A percentile compares a stretch with the other conserved stretches of the same genome.
These are phyloP conservation scores for Lentinula raphanica DNA, from an alignment of 768 basidiomycete genomes.

Conservation along the genomic window DNA sequence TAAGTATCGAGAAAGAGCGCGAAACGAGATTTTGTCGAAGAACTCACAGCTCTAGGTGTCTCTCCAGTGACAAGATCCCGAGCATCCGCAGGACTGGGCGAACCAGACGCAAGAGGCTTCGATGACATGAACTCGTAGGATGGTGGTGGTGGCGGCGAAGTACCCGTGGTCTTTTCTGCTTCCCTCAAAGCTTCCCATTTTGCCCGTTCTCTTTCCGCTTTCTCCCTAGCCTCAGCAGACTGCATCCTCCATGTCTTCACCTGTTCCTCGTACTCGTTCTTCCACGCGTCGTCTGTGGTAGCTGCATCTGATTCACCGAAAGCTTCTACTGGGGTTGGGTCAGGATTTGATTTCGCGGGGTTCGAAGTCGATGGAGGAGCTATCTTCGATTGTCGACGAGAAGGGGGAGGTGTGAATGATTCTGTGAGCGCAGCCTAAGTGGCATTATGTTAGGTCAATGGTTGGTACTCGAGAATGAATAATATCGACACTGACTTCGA, in stretches of 20 bases:
- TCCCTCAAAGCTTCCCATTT: conserved; percentile 67
- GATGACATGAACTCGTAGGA: conserved; percentile 4
- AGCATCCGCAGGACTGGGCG: conserved; percentile 35
- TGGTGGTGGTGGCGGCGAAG: conserved; percentile 12
- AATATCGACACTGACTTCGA: conserved; percentile 13
- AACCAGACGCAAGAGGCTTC: conserved; percentile 13
- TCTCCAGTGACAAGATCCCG: conserved; percentile 37
- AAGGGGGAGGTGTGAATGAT: conserved; percentile 26
- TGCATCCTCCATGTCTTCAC: conserved; percentile 66
- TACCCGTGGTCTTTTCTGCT: conserved; percentile 40
- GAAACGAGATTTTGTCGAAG: background rate
- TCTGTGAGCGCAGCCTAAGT: conserved; percentile 22
- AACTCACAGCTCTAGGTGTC: conserved; percentile 24
- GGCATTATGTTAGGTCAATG: background rate
- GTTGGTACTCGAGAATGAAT: background rate
- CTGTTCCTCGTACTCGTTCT: conserved; percentile 63
- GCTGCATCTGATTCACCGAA: conserved; percentile 12
- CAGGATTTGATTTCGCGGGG: background rate
- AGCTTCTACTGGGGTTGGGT: conserved; percentile 7
- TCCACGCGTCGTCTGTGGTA: conserved; percentile 52
- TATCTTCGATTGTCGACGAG: conserved; percentile 20
- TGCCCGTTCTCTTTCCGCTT: conserved; percentile 68
- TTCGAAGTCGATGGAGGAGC: background rate
- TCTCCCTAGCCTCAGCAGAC: conserved; percentile 66
- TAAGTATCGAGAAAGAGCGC: background rate